Evolutionary conservation across 192 early-diverging fungal genomes (phyloP).

Genomic region (Backusella macrospora): DNA sequence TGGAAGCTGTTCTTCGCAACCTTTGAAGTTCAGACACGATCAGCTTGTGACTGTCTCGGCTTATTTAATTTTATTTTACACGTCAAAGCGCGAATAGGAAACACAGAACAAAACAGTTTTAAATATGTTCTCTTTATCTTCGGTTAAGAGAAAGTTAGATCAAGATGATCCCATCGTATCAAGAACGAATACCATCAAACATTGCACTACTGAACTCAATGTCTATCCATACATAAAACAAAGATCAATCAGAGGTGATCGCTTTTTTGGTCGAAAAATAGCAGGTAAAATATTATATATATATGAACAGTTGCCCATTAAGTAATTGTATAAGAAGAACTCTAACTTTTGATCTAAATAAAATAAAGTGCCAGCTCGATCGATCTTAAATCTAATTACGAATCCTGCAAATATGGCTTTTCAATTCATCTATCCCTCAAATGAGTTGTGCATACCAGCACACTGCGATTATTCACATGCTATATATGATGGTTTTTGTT

Average conservation of each 20-base stretch:
- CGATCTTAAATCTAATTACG: neutral
- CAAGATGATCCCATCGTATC: neutral
- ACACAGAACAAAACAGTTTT: neutral
- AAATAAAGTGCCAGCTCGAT: neutral
- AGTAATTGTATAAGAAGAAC: too few species aligned
- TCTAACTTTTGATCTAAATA: too few species aligned
- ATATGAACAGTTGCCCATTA: too few species aligned
- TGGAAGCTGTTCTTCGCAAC: neutral
- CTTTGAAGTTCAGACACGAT: neutral
- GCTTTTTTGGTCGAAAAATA: neutral
- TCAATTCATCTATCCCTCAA: constrained; percentile 13
- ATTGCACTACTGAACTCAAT: neutral
- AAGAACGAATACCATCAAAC: neutral
- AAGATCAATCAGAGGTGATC: neutral
- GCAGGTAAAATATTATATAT: neutral
- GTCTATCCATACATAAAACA: neutral
- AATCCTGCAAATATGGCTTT: constrained; percentile 1
- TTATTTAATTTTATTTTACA: neutral
- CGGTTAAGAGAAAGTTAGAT: neutral
- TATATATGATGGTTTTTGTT: constrained; percentile 53
- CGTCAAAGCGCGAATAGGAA: neutral
- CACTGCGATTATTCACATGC: constrained; percentile 27
- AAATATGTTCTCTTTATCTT: neutral
- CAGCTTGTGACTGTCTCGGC: neutral
- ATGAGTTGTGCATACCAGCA: constrained; percentile 13